Conservation (phyloP, 768 basidiomycete genomes). For the Baorangia bicolor region DNA sequence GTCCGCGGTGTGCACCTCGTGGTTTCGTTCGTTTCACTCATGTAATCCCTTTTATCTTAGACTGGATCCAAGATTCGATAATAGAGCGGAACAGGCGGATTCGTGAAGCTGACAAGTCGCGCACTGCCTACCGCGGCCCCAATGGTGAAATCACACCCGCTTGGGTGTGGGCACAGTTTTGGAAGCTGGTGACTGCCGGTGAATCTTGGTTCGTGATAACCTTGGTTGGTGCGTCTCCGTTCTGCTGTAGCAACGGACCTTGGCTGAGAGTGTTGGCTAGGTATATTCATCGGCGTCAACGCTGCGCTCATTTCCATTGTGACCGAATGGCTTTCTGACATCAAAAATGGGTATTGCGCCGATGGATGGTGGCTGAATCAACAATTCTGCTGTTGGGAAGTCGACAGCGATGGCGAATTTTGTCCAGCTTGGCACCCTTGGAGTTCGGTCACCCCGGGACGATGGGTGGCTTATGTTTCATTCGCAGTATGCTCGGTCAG, state of each 20-base stretch:
- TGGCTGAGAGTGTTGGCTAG: slow-evolving; percentile 39
- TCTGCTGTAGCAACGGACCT: background rate
- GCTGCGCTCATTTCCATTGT: slow-evolving; percentile 95
- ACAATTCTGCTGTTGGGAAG: slow-evolving; percentile 98
- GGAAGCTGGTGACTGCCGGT: slow-evolving; percentile 61
- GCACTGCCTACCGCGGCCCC: slow-evolving; percentile 47
- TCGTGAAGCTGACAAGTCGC: slow-evolving; percentile 45
- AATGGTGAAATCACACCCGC: slow-evolving; percentile 49
- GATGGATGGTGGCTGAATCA: slow-evolving; percentile 99
- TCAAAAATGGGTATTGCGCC: slow-evolving; percentile 95
- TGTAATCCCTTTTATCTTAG: slow-evolving; percentile 39
- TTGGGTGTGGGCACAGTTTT: slow-evolving; percentile 63
- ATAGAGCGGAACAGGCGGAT: slow-evolving; percentile 81
- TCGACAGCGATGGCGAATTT: slow-evolving; percentile 76
- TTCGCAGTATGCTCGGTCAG: slow-evolving; percentile 70
- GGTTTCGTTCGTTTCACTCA: slow-evolving; percentile 12
- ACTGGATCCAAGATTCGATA: slow-evolving; percentile 97
- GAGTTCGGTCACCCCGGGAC: slow-evolving; percentile 67
- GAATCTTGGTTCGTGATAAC: slow-evolving; percentile 93
- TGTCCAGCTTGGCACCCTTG: slow-evolving; percentile 94
- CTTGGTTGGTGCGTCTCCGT: slow-evolving; percentile 72
- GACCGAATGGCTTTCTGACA: slow-evolving; percentile 96
- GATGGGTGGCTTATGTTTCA: slow-evolving; percentile 83
- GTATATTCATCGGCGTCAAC: slow-evolving; percentile 87
- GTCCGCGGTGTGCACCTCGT: slow-evolving; percentile 22